phyloP scores from a whole-genome alignment of 2,329 filamentous ascomycete species.

The Xylaria sp. region DNA sequence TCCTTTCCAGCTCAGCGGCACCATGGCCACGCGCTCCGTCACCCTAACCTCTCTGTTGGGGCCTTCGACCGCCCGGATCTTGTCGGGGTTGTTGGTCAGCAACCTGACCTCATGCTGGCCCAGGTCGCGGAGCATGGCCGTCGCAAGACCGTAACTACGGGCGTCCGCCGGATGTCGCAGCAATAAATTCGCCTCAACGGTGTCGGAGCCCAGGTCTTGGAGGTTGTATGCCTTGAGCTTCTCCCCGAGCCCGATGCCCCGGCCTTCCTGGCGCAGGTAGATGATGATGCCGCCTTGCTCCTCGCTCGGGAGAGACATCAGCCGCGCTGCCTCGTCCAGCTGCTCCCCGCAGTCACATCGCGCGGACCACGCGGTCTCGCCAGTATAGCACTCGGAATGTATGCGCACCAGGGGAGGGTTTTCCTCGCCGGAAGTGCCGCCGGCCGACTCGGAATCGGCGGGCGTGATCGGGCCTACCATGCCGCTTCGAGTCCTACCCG shows the following conservation, averaged over 20 bases:
- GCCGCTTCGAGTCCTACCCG: conserved; percentile 81
- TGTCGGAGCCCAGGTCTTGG: conserved; percentile 96
- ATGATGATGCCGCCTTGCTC: conserved; percentile 86
- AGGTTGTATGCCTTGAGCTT: conserved; percentile 99
- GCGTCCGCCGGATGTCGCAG: conserved; percentile 94
- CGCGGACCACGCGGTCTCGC: conserved; percentile 97
- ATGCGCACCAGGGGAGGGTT: conserved; percentile 84
- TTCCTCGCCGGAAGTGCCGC: conserved; percentile 26
- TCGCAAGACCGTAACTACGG: conserved; percentile 93
- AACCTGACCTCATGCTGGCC: conserved; percentile 81
- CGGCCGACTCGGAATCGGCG: conserved; percentile 19
- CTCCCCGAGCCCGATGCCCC: conserved; percentile 92
- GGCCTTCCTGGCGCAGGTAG: conserved; percentile 94
- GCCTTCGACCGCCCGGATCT: conserved; percentile 92
- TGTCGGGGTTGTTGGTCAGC: conserved; percentile 97
- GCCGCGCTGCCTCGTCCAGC: conserved; percentile 90
- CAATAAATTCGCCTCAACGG: conserved; percentile 92
- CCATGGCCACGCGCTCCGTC: conserved; percentile 91
- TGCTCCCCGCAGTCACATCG: conserved; percentile 98
- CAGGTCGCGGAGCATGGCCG: conserved; percentile 89
- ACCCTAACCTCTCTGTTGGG: conserved; percentile 89
- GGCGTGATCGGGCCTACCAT: conserved; percentile 56
- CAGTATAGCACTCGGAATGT: conserved; percentile 98
- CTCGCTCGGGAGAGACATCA: conserved; percentile 81
- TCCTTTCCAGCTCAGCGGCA: conserved; percentile 92